phyloP scores from a whole-genome alignment of 2,329 filamentous ascomycete genomes.

The Xylariaceae sp. region DNA sequence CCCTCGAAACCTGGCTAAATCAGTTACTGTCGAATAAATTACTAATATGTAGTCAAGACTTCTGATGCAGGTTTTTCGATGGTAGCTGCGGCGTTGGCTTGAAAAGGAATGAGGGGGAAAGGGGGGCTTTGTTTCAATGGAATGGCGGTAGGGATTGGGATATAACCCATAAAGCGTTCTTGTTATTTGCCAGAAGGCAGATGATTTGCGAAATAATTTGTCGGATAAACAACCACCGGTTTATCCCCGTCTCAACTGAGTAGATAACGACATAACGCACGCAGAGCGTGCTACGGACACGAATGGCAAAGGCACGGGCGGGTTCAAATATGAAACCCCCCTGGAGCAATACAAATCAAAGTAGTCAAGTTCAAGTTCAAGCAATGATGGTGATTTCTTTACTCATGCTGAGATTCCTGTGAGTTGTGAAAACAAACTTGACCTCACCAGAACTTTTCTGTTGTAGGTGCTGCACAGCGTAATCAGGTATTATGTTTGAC shows the following conservation, averaged over 20 bases:
- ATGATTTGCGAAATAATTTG: slow-evolving; percentile 16
- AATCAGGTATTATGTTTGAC: no score
- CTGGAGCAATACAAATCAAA: slow-evolving; percentile 10
- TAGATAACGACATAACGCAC: neutral
- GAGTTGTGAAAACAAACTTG: no score
- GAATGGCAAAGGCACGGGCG: neutral
- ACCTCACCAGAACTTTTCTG: no score
- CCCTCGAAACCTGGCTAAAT: slow-evolving; percentile 97
- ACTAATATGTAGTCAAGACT: slow-evolving; percentile 9
- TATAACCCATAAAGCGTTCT: slow-evolving; percentile 22
- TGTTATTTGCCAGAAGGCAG: slow-evolving; percentile 14
- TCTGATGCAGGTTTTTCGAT: slow-evolving; percentile 17
- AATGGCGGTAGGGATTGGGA: slow-evolving; percentile 22
- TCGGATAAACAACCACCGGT: slow-evolving; percentile 11
- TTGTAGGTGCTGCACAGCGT: no score
- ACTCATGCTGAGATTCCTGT: no score
- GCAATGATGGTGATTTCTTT: slow-evolving; percentile 5
- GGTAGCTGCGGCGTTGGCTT: slow-evolving; percentile 24
- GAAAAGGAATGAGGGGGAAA: slow-evolving; percentile 6
- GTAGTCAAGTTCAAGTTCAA: slow-evolving; percentile 16
- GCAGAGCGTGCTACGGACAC: neutral
- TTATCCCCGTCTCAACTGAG: slow-evolving; percentile 7
- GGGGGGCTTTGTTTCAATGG: slow-evolving; percentile 18
- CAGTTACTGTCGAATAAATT: slow-evolving; percentile 91
- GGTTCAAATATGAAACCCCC: slow-evolving; percentile 1